A percentile compares a stretch with the other conserved stretches of the same genome.
Evolutionary conservation across 2,329 filamentous ascomycete genomes (phyloP).

Genomic region (Hirsutella thompsonii): DNA sequence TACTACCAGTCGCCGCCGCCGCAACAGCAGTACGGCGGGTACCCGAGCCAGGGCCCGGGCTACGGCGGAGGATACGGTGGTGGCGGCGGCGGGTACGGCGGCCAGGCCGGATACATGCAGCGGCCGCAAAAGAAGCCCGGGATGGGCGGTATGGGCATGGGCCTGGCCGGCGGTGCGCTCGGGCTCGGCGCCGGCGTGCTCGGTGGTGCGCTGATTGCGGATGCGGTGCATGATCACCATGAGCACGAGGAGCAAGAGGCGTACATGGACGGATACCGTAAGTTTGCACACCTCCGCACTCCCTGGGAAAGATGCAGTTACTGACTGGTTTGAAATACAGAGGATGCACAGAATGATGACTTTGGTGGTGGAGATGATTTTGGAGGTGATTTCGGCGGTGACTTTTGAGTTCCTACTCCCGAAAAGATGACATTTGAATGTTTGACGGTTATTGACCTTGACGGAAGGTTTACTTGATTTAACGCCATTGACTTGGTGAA

Average conservation of each 20-base stretch:
- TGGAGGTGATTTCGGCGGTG: slow-evolving; percentile 11
- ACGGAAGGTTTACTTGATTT: no score
- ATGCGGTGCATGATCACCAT: slow-evolving; percentile 47
- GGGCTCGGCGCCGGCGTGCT: slow-evolving; percentile 72
- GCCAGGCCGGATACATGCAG: slow-evolving; percentile 12
- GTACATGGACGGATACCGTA: slow-evolving; percentile 32
- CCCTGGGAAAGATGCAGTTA: neutral
- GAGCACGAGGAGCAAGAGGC: slow-evolving; percentile 33
- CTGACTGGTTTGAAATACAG: slow-evolving; percentile 10
- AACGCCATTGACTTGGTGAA: no score
- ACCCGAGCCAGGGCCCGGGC: slow-evolving; percentile 9
- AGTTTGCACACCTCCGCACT: slow-evolving; percentile 7
- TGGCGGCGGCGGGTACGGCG: slow-evolving; percentile 4
- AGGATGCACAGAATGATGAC: slow-evolving; percentile 18
- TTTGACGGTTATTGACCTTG: no score
- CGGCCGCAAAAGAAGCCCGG: slow-evolving; percentile 29
- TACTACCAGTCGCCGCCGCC: slow-evolving; percentile 12
- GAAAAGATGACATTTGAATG: no score
- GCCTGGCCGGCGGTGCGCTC: slow-evolving; percentile 61
- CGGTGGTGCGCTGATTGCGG: slow-evolving; percentile 60
- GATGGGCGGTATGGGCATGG: slow-evolving; percentile 33
- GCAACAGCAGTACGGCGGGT: slow-evolving; percentile 12
- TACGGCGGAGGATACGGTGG: slow-evolving; percentile 19
- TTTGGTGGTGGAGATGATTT: slow-evolving; percentile 16
- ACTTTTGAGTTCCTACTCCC: slow-evolving; percentile 5